Evolutionary conservation across 2,329 filamentous ascomycete species (phyloP).

Genomic region (Xylaria sp.): DNA sequence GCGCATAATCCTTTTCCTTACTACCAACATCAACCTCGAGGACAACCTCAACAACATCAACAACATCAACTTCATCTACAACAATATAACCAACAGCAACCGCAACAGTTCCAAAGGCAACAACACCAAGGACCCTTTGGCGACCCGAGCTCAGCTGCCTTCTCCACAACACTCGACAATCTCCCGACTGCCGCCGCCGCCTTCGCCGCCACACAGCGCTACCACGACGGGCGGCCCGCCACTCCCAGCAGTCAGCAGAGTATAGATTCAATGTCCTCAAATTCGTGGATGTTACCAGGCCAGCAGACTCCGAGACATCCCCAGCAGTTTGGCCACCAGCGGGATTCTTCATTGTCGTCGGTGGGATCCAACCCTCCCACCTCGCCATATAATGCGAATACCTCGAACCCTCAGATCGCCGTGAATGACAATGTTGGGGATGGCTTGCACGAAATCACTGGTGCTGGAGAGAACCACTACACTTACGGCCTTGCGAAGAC

Average conservation of each 20-base stretch:
- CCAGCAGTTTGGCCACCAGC: slow-evolving; percentile 55
- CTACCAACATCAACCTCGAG: slow-evolving; percentile 33
- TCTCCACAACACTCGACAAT: slow-evolving; percentile 44
- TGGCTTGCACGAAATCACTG: slow-evolving; percentile 50
- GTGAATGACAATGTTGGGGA: slow-evolving; percentile 57
- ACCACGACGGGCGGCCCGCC: slow-evolving; percentile 29
- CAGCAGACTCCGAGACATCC: slow-evolving; percentile 39
- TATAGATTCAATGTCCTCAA: slow-evolving; percentile 42
- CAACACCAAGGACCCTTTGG: slow-evolving; percentile 5
- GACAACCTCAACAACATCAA: neutral
- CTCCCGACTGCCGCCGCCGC: slow-evolving; percentile 41
- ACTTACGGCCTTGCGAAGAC: slow-evolving; percentile 54
- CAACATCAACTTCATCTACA: slow-evolving; percentile 20
- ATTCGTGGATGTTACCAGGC: slow-evolving; percentile 39
- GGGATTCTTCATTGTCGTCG: slow-evolving; percentile 67
- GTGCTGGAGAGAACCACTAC: slow-evolving; percentile 46
- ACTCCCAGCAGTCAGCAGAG: slow-evolving; percentile 34
- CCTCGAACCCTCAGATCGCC: slow-evolving; percentile 64
- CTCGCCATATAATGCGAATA: slow-evolving; percentile 62
- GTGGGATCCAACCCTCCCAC: slow-evolving; percentile 64
- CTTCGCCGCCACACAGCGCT: slow-evolving; percentile 38
- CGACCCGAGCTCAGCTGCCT: slow-evolving; percentile 4
- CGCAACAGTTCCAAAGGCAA: slow-evolving; percentile 29
- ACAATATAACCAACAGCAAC: slow-evolving; percentile 19
- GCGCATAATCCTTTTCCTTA: slow-evolving; percentile 38